phyloP scores from a whole-genome alignment of 345 rosid genomes.

The Firmiana major region DNA sequence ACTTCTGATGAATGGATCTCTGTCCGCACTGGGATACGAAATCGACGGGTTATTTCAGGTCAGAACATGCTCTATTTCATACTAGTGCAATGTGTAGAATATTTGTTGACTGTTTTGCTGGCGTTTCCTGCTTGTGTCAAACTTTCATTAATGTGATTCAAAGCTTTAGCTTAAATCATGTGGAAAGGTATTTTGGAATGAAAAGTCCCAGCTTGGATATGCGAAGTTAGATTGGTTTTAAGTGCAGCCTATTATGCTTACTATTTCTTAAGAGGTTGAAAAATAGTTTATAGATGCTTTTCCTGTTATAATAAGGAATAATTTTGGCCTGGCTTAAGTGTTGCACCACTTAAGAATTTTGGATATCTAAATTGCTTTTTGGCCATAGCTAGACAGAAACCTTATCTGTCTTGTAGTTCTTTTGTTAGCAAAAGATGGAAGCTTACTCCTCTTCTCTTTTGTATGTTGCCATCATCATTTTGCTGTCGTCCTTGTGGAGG shows the following conservation, averaged over 20 bases:
- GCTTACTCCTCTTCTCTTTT: not conserved
- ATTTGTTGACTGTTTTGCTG: not conserved
- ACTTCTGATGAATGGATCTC: conserved; percentile 90
- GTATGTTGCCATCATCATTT: not conserved
- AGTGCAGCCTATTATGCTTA: not conserved
- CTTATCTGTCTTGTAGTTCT: not conserved
- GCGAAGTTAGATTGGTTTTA: not conserved
- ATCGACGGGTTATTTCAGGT: conserved; percentile 82
- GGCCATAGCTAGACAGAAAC: not conserved
- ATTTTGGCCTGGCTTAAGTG: not conserved
- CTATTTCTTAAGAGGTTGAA: not conserved
- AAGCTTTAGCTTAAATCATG: conserved; percentile 7
- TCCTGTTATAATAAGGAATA: not conserved
- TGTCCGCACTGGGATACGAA: conserved; percentile 82
- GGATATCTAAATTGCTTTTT: not conserved
- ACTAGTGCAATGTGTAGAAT: not conserved
- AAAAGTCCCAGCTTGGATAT: not conserved
- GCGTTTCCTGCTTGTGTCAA: not conserved
- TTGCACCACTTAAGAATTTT: not conserved
- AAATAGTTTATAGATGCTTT: not conserved
- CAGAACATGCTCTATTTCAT: conserved; percentile 14
- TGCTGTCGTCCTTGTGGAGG: not conserved
- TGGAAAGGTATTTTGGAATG: conserved; percentile 5
- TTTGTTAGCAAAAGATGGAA: not conserved
- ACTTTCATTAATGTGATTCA: not conserved